Evolutionary conservation across 2,329 filamentous ascomycete species (phyloP).

Genomic region (Aureobasidium sp.): DNA sequence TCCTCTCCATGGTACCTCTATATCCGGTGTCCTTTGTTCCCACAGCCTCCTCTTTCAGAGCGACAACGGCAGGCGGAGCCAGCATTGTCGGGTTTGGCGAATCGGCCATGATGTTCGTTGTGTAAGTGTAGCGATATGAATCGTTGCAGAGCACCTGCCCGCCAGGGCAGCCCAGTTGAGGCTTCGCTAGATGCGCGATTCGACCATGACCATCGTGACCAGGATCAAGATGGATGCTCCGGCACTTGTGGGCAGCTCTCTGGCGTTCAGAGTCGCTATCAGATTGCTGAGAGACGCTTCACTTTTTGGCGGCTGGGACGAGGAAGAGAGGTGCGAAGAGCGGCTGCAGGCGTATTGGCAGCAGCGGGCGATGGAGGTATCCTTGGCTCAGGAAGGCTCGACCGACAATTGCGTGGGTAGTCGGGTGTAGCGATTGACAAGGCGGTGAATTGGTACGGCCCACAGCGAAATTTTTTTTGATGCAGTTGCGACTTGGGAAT

Average conservation of each 20-base stretch:
- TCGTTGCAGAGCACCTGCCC: slow-evolving; percentile 16
- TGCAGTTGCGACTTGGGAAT: background rate
- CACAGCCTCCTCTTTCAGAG: slow-evolving; percentile 36
- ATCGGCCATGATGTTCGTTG: slow-evolving; percentile 4
- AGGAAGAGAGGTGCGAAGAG: background rate
- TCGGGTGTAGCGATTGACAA: background rate
- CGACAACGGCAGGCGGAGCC: slow-evolving; percentile 38
- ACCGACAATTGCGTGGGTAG: background rate
- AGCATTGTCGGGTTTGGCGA: slow-evolving; percentile 24
- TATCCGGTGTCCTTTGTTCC: slow-evolving; percentile 16
- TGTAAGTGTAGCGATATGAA: background rate
- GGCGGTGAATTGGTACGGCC: background rate
- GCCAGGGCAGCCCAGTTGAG: slow-evolving; percentile 15
- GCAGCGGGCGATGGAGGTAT: background rate
- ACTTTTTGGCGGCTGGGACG: background rate
- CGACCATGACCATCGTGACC: slow-evolving; percentile 17
- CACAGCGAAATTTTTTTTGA: slow-evolving; percentile 2
- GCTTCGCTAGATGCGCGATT: slow-evolving; percentile 9
- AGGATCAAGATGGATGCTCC: slow-evolving; percentile 12
- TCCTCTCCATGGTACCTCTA: slow-evolving; percentile 45
- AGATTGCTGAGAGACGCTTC: background rate
- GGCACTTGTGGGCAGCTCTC: background rate
- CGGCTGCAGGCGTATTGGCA: background rate
- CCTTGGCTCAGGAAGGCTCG: background rate
- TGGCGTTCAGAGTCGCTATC: background rate